Conservation (phyloP, 106 monocot species). For the Xerophyta viscosa region DNA sequence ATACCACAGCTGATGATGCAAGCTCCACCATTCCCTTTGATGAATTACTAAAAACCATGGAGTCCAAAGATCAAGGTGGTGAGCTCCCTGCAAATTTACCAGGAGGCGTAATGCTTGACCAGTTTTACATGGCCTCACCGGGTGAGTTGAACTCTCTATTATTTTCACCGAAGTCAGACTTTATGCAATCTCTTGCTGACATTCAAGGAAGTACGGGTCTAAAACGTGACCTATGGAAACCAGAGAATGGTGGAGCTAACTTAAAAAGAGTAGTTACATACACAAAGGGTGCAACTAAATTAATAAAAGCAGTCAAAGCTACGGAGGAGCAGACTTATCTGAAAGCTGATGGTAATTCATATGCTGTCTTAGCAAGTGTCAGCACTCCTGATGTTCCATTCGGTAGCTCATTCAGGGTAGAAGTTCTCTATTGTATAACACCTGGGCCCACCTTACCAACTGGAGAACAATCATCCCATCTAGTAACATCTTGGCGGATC, state of each 20-base stretch:
- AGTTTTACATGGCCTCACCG: constrained; percentile 46
- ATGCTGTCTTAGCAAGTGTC: constrained; percentile 60
- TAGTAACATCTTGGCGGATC: constrained; percentile 62
- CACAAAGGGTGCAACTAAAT: constrained; percentile 65
- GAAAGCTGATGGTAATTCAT: constrained; percentile 69
- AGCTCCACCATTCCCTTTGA: constrained; percentile 32
- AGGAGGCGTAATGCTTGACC: constrained; percentile 74
- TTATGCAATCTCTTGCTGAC: constrained; percentile 42
- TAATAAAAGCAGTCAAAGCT: constrained; percentile 74
- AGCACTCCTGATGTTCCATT: constrained; percentile 88
- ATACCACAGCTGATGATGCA: constrained; percentile 16
- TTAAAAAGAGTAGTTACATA: constrained; percentile 61
- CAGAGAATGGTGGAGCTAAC: constrained; percentile 23
- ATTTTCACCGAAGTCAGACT: constrained; percentile 62
- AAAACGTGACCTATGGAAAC: constrained; percentile 39
- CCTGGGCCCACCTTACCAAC: constrained; percentile 50
- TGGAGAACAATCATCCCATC: constrained; percentile 40
- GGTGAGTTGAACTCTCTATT: constrained; percentile 48
- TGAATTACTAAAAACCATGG: constrained; percentile 47
- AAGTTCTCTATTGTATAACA: constrained; percentile 61
- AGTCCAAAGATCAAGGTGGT: constrained; percentile 44
- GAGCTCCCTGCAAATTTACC: constrained; percentile 64
- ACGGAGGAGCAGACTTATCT: constrained; percentile 73
- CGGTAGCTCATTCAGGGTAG: constrained; percentile 63
- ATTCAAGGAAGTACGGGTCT: constrained; percentile 51